Evolutionary conservation across 1,284 basidiomycete genomes (phyloP), one percentile per base, ranked within the genome.

Genomic region (Rhodotorula sp.): DNA sequence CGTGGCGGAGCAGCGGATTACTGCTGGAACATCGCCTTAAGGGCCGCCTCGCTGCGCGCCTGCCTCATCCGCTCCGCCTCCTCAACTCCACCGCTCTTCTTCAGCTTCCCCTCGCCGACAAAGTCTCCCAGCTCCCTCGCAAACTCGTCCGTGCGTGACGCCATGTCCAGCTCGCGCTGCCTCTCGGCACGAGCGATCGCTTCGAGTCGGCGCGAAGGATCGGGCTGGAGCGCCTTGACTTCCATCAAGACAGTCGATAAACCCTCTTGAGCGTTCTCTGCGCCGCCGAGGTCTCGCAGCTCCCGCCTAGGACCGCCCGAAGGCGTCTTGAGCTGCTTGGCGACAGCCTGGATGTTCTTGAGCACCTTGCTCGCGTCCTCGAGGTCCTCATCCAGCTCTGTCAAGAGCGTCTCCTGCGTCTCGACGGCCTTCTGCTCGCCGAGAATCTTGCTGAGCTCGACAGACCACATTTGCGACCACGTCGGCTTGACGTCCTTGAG

Each of bases 401-500:
- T 84, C 62, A 95, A 84, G 77, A 97, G 87, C 80, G 94, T 91
- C 80, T 94, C 90, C 78, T 96, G 92, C 77, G 96, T 91, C 18
- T 87, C 88, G 64, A 98, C 83, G 82, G 96, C 90, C 76, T 94
- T 91, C 80, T 99, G 95, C 81, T 99, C 95, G 80, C 97, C 94
- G 56, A 98, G 91, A 69, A 99, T 94, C 75, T 93, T 92, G 82
- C 93, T 90, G 79, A 99, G 81, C 82, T 99, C 95, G 77, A 91
- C 87, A 76, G 92, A 91, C 95, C 95, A 99, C 31, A 94, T 97
- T 84, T 95, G 93, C 83, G 95, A 93, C 95, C 95, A 99, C 84
- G 91, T 91, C 59, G 95, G 94, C 78, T 91, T 94, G 76, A 96
- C 87, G 6, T 90, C 90, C 75, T 88, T 86, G 75, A 98, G 90